A percentile compares a stretch with the other conserved stretches of the same genome.
Conservation (phyloP, 805 yeast species). For the Zygoascus ofunaensis region DNA sequence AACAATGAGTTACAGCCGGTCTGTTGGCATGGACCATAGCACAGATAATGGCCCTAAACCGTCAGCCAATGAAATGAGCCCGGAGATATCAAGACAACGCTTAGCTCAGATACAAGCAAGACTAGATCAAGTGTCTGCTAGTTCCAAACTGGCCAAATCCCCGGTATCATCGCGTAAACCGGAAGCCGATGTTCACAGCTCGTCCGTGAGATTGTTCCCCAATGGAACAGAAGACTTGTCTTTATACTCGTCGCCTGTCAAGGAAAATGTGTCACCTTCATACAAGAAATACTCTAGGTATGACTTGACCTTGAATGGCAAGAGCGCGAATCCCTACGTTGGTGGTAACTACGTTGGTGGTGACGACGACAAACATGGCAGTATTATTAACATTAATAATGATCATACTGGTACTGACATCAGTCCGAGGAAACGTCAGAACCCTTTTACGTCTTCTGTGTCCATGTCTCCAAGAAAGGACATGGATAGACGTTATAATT, state of each 20-base stretch:
- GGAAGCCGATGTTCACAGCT: background rate
- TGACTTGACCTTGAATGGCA: background rate
- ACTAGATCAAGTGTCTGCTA: background rate
- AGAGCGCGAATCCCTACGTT: background rate
- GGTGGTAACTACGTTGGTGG: too few relatives aligned
- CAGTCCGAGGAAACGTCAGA: background rate
- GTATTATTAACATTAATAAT: too few relatives aligned
- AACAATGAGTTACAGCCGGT: too few relatives aligned
- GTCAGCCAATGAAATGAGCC: background rate
- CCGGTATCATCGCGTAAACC: background rate
- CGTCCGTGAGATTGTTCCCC: background rate
- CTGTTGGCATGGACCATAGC: background rate
- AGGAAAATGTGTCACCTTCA: constrained; percentile 1
- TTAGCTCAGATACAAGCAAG: background rate
- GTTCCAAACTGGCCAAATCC: background rate
- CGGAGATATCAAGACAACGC: background rate
- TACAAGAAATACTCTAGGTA: background rate
- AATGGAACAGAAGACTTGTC: background rate
- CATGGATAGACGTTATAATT: background rate
- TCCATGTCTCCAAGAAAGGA: background rate
- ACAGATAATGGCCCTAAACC: background rate
- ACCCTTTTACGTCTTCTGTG: background rate
- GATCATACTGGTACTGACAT: too few relatives aligned
- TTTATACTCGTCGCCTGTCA: background rate
- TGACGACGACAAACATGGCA: background rate